Evolutionary conservation across 2,329 filamentous ascomycete genomes (phyloP), one percentile per base, ranked within the genome.

Genomic region (Talaromyces piceae): DNA sequence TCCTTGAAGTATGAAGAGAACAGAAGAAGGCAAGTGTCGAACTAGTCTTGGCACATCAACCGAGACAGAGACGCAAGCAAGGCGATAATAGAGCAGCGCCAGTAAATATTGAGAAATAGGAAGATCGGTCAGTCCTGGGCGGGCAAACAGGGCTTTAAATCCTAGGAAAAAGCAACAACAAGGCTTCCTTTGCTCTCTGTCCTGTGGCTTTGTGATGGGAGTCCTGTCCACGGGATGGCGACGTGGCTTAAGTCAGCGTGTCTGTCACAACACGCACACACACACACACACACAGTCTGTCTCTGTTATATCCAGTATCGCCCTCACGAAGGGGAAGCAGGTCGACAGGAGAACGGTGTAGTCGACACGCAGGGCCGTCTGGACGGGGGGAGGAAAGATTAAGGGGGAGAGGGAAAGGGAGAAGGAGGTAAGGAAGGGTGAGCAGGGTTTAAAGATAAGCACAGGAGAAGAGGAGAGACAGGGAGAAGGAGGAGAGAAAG

Each of bases 381-480:
- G 58, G 52, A 52, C 51, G 28, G 26, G 43, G 11, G 23, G 23
- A n/a, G 45, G 45, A 41, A 41, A 49, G 30, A n/a, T n/a, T n/a
- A n/a, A n/a, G n/a, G n/a, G n/a, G 51, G 47, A 52, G 49, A 51
- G 43, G 46, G 48, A 48, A 52, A 37, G 45, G 41, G 45, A 43
- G 45, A 45, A 57, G 49, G 46, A 50, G 50, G 41, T 23, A 45
- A 26, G 31, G 59, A 58, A 56, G 57, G 57, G 55, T 52, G 58
- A 55, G 55, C 54, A 52, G 61, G 63, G 58, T 53, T 56, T 57
- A 59, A 58, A 61, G 59, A 57, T 55, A 57, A 56, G 58, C 60
- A 57, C 58, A 58, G 56, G 60, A n/a, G n/a, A n/a, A n/a, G n/a
- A n/a, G n/a, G 61, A 59, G 59, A 56, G 58, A 61, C 58, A 56